phyloP scores from a whole-genome alignment of 2,329 filamentous ascomycete genomes.

The Rhytidhysteron rufulum region DNA sequence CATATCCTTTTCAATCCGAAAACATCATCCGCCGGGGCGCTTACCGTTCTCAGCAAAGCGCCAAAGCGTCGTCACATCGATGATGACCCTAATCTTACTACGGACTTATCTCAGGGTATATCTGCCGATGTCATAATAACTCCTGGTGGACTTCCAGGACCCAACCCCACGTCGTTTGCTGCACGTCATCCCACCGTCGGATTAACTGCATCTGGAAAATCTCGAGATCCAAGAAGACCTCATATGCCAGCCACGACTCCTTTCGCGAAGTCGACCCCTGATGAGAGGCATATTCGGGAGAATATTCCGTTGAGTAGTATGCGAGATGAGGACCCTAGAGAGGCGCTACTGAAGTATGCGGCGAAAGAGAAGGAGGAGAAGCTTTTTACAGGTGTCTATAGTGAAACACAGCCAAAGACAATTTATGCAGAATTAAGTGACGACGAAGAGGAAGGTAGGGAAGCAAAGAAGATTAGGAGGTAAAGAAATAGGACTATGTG shows the following conservation, averaged over 20 bases:
- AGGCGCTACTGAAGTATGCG: slow-evolving; percentile 91
- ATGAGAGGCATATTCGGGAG: slow-evolving; percentile 82
- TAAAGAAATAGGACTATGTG: slow-evolving; percentile 3
- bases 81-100: slow-evolving; percentile 79
- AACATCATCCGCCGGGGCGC: slow-evolving; percentile 76
- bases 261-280: slow-evolving; percentile 84
- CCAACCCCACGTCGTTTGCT: slow-evolving; percentile 45
- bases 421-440: slow-evolving; percentile 88
- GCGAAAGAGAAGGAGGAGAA: slow-evolving; percentile 90
- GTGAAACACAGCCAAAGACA: slow-evolving; percentile 83
- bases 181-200: slow-evolving; percentile 66
- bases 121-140: slow-evolving; percentile 77
- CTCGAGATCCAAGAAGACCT: slow-evolving; percentile 77
- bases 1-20: slow-evolving; percentile 87
- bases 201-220: slow-evolving; percentile 72
- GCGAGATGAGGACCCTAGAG: slow-evolving; percentile 93
- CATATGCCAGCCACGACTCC: slow-evolving; percentile 81
- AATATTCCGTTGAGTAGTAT: slow-evolving; percentile 87
- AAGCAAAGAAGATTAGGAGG: slow-evolving; percentile 53
- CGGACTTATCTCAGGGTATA: slow-evolving; percentile 74
- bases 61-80: slow-evolving; percentile 95
- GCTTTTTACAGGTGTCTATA: slow-evolving; percentile 92
- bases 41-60: slow-evolving; percentile 85
- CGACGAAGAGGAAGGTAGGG: slow-evolving; percentile 65
- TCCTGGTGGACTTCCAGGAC: slow-evolving; percentile 50